phyloP scores from a whole-genome alignment of 495 filamentous ascomycete genomes.

The Hypoxylon fragiforme region DNA sequence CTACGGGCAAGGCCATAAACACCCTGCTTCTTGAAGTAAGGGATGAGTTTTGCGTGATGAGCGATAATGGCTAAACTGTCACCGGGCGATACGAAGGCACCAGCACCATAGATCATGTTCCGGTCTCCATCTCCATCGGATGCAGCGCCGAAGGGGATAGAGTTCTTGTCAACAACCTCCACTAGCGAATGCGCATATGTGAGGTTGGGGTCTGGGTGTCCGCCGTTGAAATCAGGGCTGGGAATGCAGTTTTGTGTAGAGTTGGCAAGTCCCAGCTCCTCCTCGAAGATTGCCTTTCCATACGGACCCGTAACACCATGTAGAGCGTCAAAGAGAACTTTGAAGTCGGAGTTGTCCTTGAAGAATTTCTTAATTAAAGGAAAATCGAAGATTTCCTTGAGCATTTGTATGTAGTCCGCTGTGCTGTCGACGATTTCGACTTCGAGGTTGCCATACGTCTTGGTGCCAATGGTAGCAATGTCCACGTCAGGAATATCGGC shows the following conservation, averaged over 20 bases:
- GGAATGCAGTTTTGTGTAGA: conserved; percentile 94
- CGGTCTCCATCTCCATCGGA: conserved; percentile 97
- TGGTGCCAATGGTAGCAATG: conserved; percentile 76
- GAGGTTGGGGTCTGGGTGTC: conserved; percentile 96
- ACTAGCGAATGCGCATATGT: conserved; percentile 98
- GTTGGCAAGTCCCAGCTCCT: conserved; percentile 80
- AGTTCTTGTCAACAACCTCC: conserved; percentile 86
- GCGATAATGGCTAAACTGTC: conserved; percentile 97
- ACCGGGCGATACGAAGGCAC: conserved; percentile 93
- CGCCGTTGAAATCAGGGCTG: conserved; percentile 91
- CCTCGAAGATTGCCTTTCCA: conserved; percentile 89
- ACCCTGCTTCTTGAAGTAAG: conserved; percentile 96
- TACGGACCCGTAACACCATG: conserved; percentile 95
- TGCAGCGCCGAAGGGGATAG: conserved; percentile 93
- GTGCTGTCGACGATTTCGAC: conserved; percentile 94
- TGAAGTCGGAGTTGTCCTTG: conserved; percentile 81
- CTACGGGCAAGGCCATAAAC: conserved; percentile 92
- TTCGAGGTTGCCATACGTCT: conserved; percentile 81
- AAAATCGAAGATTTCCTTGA: conserved; percentile 99
- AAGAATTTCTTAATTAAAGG: conserved; percentile 92
- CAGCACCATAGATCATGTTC: conserved; percentile 99
- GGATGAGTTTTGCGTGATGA: conserved; percentile 91
- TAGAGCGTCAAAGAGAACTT: conserved; percentile 93
- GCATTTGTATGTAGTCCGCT: conserved; percentile 87
- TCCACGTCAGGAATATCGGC: conserved; percentile 85